Evolutionary conservation across 768 basidiomycete genomes (phyloP), one percentile per base, ranked within the genome.

Genomic region (Boletus bicolor): DNA sequence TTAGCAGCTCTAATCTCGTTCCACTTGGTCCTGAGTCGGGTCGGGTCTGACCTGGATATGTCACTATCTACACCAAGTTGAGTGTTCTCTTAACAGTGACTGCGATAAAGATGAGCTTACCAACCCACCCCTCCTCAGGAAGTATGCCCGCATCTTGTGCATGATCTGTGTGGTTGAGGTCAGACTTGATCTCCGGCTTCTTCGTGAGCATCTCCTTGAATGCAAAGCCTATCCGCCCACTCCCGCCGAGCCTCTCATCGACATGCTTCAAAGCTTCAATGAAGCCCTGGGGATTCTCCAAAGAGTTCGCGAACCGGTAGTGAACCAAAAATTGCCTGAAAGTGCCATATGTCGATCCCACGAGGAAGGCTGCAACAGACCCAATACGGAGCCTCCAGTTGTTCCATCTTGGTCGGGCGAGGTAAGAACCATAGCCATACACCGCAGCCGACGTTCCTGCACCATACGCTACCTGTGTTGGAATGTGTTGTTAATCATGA

Each of bases 1-100:
- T 85, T 85, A 34, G 73, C 79, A 43, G 75, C 73, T 51, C 87
- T 82, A 45, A 90, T 84, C 57, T 84, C 79, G 35, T 87, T 85
- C 88, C 88, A 90, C 56, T 75, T 80, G 49, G 71, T 80, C 37
- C 55, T 56, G 48, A 66, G 54, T 53, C 32, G 51, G 24, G 44
- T 35, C n/a, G 53, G 54, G 21, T 52, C 54, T 28, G 60, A 44
- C 17, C 35, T 55, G n/a, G 59, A 49, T 21, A 38, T 11, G 19
- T 47, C 46, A 41, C 26, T 55, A 49, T 44, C 58, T 60, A 49
- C 28, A 8, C 48, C 17, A 26, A 44, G 4, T n/a, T 62, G 11
- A 56, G 30, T 34, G 17, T 45, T 39, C 11, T 34, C 43, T 28
- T 24, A 17, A 32, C 38, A n/a, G 10, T 19, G 28, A 42, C 32